Conservation (phyloP, 2,329 filamentous ascomycete genomes). For the Penicillium sp. region DNA sequence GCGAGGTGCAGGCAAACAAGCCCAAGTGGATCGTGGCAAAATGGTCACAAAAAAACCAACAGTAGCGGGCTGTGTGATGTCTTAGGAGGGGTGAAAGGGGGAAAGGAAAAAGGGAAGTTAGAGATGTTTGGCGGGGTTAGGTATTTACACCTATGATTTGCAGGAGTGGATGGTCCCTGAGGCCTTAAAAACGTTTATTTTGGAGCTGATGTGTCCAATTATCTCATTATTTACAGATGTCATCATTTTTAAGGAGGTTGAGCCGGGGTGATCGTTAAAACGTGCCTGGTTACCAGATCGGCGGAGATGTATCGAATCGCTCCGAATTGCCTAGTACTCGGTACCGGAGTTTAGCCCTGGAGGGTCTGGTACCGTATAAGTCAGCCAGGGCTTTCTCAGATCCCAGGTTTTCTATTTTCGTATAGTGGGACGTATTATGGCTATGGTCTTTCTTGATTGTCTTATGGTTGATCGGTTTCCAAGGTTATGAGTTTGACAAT, state of each 20-base stretch:
- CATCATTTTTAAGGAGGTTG: too few species aligned
- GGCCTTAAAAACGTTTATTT: neutral
- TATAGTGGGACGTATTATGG: neutral
- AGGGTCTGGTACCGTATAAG: conserved; percentile 5
- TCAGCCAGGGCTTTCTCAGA: neutral
- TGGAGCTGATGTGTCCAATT: neutral
- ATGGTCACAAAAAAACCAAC: neutral
- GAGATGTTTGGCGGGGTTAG: neutral
- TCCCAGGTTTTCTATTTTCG: neutral
- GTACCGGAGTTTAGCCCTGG: conserved; percentile 12
- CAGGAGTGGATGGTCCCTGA: neutral
- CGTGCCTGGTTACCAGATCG: conserved; percentile 16
- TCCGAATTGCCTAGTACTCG: conserved; percentile 18
- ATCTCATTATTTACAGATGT: neutral
- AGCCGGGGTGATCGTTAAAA: neutral
- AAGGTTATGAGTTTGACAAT: too few species aligned
- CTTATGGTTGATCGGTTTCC: too few species aligned
- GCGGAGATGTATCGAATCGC: conserved; percentile 13
- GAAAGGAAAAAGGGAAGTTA: neutral
- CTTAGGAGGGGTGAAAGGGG: neutral
- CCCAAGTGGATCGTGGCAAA: conserved; percentile 7
- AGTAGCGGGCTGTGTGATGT: neutral
- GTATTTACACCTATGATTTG: neutral
- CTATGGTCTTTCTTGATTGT: neutral
- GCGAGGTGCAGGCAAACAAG: conserved; percentile 9